These are phyloP conservation scores for Ganoderma resinaceum DNA, from an alignment of 1,284 basidiomycete species.

Conservation along the genomic window DNA sequence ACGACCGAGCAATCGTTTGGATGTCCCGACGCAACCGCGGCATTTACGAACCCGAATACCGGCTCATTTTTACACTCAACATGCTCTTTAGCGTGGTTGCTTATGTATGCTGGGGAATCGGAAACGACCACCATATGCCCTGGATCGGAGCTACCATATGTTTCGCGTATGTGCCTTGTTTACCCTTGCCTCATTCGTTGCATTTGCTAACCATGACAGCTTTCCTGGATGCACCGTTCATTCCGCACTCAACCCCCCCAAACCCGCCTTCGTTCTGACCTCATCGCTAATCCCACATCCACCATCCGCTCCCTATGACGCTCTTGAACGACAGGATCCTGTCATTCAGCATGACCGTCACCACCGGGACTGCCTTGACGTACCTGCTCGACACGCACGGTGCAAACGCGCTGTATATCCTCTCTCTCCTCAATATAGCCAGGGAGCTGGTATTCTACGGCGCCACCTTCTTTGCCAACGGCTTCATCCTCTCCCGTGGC, in stretches of 20 bases:
- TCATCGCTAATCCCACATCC: background rate
- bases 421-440: slow-evolving; percentile 50
- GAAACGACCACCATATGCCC: slow-evolving; percentile 48
- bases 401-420: slow-evolving; percentile 47
- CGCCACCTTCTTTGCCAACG: slow-evolving; percentile 55
- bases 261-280: no score
- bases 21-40: slow-evolving; percentile 50
- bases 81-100: slow-evolving; percentile 54
- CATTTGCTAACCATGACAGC: no score
- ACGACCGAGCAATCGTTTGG: slow-evolving; percentile 48
- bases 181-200: background rate
- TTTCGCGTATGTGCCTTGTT: slow-evolving; percentile 41
- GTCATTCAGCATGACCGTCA: slow-evolving; percentile 50
- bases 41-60: slow-evolving; percentile 55
- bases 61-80: slow-evolving; percentile 48
- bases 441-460: slow-evolving; percentile 54
- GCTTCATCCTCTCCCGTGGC: slow-evolving; percentile 46
- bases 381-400: slow-evolving; percentile 53
- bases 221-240: no score
- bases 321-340: slow-evolving; percentile 29
- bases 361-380: slow-evolving; percentile 49
- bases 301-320: background rate
- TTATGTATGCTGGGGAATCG: slow-evolving; percentile 54
- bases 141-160: slow-evolving; percentile 53
- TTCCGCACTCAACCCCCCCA: no score